Evolutionary conservation across 306 rosid species (phyloP), one percentile per base, ranked within the genome.

Genomic region (Argentina anserina): DNA sequence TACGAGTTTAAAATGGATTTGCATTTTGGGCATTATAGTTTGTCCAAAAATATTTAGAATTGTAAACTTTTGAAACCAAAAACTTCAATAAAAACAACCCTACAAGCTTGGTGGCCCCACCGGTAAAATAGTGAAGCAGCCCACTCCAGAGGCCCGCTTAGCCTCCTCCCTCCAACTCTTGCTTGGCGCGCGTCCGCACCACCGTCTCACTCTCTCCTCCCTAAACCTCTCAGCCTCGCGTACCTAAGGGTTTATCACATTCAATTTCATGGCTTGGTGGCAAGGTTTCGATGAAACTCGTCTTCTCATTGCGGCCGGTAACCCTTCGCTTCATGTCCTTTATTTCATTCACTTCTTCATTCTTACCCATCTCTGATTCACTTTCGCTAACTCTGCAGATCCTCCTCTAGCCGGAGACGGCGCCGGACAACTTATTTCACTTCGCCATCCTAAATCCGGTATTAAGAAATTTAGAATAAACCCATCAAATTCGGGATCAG

Each of bases 391-490:
- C 8, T 52, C 36, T 81, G 46, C 85, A 93, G 98, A 84, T 79
- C 76, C 82, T 71, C 84, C 81, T 60, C 65, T 65, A 26, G 33
- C 71, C 75, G 90, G 82, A 85, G 69, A 84, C 82, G 88, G 83
- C 37, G 56, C 33, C 31, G 97, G 96, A 58, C 79, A 42, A 14
- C 59, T 86, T 71, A 75, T 91, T 25, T 74, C 72, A 3, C 92
- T 94, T 37, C 91, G 96, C 66, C 96, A 89, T 81, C 96, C 98
- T 56, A 89, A 89, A 77, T 85, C 90, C 60, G 97, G 98, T 91
- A 71, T 60, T 34, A 52, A 9, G 13, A n/a, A 21, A 21, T 52
- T 21, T 46, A 46, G 4, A 7, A 1, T 49, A n/a, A n/a, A n/a
- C n/a, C 36, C 2, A 33, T n/a, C 23, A 49, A 53, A 55, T 25